phyloP scores from a whole-genome alignment of 176 grass and related monocot genomes.

The Oryza coarctata region DNA sequence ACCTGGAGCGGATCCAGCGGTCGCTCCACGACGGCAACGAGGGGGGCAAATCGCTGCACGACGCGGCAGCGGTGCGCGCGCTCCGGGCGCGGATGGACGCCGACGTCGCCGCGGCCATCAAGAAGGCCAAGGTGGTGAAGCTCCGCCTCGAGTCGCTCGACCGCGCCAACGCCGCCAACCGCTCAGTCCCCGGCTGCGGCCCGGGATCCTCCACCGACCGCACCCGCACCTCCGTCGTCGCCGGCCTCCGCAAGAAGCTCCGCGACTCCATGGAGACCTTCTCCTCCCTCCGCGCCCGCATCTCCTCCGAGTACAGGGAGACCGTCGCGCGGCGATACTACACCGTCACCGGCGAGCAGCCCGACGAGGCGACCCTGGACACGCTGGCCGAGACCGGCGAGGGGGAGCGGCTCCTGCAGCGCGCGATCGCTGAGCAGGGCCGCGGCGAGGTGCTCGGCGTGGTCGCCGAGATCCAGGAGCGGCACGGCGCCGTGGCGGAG shows the following conservation, averaged over 20 bases:
- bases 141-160: conserved; percentile 86
- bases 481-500: conserved; percentile 69
- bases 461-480: conserved; percentile 92
- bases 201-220: conserved; percentile 57
- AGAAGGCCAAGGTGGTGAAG: conserved; percentile 94
- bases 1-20: conserved; percentile 73
- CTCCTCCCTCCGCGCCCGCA: conserved; percentile 53
- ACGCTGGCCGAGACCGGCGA: conserved; percentile 59
- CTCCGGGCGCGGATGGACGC: conserved; percentile 74
- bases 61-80: conserved; percentile 65
- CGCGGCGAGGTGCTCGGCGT: conserved; percentile 64
- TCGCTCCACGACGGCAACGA: conserved; percentile 78
- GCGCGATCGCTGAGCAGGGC: conserved; percentile 81
- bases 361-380: conserved; percentile 77
- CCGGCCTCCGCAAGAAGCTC: conserved; percentile 86
- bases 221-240: conserved; percentile 77
- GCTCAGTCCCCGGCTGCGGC: conserved; percentile 64
- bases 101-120: conserved; percentile 61
- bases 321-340: conserved; percentile 75
- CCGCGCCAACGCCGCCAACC: conserved; percentile 93
- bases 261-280: conserved; percentile 80
- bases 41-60: conserved; percentile 73
- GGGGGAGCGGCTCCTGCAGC: conserved; percentile 77
- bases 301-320: conserved; percentile 66
- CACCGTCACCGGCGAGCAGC: conserved; percentile 67